Evolutionary conservation across 1,284 basidiomycete species (phyloP).

Genomic region (Marasmius fiardii): DNA sequence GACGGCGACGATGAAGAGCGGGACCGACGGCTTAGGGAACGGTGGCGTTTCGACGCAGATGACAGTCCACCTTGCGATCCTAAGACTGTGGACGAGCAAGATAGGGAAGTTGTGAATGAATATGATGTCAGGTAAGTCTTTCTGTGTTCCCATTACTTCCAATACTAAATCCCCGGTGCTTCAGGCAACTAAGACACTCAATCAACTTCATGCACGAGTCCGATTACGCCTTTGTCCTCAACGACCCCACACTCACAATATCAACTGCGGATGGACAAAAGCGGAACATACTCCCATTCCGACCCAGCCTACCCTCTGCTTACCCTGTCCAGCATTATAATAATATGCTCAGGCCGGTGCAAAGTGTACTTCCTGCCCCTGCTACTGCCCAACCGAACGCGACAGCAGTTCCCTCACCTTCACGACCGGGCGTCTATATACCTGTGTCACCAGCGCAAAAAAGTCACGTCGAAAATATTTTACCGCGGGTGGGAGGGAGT

Average conservation of each 20-base stretch:
- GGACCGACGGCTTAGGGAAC: slow-evolving; percentile 45
- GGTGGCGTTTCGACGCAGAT: slow-evolving; percentile 72
- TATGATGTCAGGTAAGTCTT: slow-evolving; percentile 50
- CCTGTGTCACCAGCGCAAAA: neutral
- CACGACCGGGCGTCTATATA: neutral
- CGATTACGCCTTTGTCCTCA: neutral
- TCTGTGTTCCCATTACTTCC: neutral
- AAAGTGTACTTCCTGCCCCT: neutral
- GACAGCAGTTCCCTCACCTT: neutral
- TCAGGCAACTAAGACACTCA: slow-evolving; percentile 1
- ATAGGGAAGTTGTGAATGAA: slow-evolving; percentile 67
- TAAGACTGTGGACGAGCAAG: slow-evolving; percentile 64
- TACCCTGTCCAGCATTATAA: neutral
- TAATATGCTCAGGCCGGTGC: neutral
- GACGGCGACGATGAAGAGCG: slow-evolving; percentile 30
- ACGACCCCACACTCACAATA: slow-evolving; percentile 3
- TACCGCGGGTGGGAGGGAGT: neutral
- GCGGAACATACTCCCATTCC: neutral
- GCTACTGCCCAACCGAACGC: neutral
- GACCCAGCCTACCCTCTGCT: neutral
- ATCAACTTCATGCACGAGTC: neutral
- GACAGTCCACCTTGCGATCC: slow-evolving; percentile 55
- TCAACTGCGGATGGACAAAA: neutral
- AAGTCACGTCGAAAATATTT: neutral
- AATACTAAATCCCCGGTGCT: neutral